Percentiles rank a stretch among this genome's conserved stretches.
phyloP scores from a whole-genome alignment of 805 yeast genomes.

The Maudiozyma saulgeensis region DNA sequence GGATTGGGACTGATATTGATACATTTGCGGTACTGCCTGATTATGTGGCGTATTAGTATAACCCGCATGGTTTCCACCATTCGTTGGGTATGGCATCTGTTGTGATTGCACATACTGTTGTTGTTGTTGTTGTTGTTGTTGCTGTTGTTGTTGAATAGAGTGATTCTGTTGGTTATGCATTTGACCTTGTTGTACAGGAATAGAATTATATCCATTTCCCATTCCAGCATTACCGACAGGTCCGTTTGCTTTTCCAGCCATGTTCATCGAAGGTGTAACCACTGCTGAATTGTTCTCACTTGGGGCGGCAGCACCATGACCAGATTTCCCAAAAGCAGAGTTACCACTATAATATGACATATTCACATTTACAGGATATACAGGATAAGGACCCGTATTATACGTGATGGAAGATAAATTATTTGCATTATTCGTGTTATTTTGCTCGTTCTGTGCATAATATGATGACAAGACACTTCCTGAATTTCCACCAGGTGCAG shows the following conservation, averaged over 20 bases:
- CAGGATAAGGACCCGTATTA: slow-evolving; percentile 3
- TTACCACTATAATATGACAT: slow-evolving; percentile 8
- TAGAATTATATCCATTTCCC: background rate
- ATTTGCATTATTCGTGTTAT: background rate
- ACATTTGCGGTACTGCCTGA: slow-evolving; percentile 1
- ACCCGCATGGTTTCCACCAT: background rate
- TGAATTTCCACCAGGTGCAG: background rate
- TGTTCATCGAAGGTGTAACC: slow-evolving; percentile 5
- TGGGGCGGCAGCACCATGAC: background rate
- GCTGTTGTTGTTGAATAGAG: background rate
- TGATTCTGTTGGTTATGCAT: slow-evolving; percentile 2
- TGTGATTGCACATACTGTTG: background rate
- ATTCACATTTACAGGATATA: slow-evolving; percentile 7
- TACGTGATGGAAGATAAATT: slow-evolving; percentile 2
- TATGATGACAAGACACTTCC: slow-evolving; percentile 1
- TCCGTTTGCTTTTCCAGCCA: slow-evolving; percentile 1
- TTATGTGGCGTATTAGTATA: background rate
- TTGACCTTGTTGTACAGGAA: slow-evolving; percentile 1
- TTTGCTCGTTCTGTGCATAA: slow-evolving; percentile 1
- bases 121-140: background rate
- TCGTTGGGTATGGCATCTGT: background rate
- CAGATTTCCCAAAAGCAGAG: background rate
- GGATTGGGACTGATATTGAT: slow-evolving; percentile 4
- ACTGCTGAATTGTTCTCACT: background rate
- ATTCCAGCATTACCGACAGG: background rate